Evolutionary conservation across 2,329 filamentous ascomycete genomes (phyloP).

Genomic region (Stagonosporopsis cucurbitacearum): DNA sequence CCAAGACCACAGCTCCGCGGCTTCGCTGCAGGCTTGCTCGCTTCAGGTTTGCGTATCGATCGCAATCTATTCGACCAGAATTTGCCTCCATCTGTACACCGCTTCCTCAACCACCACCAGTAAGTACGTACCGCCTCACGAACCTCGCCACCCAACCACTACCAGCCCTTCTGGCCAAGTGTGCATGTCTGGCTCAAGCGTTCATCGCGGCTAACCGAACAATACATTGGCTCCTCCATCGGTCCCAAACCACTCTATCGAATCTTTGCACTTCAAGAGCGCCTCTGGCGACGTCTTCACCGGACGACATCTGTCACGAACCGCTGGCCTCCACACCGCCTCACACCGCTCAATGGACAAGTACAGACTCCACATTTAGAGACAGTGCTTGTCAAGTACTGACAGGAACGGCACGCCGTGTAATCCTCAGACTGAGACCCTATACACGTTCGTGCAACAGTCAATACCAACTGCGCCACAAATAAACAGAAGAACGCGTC

Average conservation of each 20-base stretch:
- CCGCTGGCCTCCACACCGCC: slow-evolving; percentile 17
- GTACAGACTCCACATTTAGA: not conserved
- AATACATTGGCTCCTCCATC: not conserved
- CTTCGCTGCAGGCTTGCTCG: not conserved
- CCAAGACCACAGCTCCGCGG: not conserved
- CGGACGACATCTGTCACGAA: slow-evolving; percentile 10
- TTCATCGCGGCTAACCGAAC: not conserved
- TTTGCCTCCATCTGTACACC: slow-evolving; percentile 14
- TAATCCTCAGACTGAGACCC: not conserved
- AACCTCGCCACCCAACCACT: slow-evolving; percentile 17
- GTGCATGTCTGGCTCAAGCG: slow-evolving; percentile 5
- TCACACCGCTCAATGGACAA: slow-evolving; percentile 15
- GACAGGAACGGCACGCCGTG: slow-evolving; percentile 4
- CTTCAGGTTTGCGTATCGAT: not conserved
- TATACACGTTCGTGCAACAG: slow-evolving; percentile 11
- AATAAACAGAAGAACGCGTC: not conserved
- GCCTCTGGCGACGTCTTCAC: slow-evolving; percentile 8
- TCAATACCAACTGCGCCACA: slow-evolving; percentile 8
- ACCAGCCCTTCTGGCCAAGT: not conserved
- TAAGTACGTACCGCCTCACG: slow-evolving; percentile 13
- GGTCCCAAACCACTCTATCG: slow-evolving; percentile 10
- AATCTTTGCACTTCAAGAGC: not conserved
- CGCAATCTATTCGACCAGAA: slow-evolving; percentile 6
- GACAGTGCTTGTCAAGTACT: not conserved
- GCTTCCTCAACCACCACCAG: slow-evolving; percentile 10